Evolutionary conservation across 2,329 filamentous ascomycete species (phyloP).

Genomic region (Aspergillus aculeatinus): DNA sequence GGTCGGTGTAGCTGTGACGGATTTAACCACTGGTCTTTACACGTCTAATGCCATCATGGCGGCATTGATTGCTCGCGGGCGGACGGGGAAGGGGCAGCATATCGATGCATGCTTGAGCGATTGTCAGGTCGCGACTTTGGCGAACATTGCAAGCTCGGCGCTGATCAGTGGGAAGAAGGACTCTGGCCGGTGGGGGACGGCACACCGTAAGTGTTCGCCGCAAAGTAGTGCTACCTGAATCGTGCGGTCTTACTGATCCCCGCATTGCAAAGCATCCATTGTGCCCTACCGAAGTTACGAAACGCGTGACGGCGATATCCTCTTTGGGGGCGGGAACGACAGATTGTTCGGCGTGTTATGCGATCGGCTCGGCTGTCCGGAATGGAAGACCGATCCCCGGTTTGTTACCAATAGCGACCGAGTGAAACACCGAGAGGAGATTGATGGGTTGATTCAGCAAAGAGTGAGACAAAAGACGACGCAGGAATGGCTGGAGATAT

Average conservation of each 20-base stretch:
- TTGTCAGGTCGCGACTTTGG: conserved; percentile 88
- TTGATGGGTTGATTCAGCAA: conserved; percentile 77
- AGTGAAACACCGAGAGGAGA: conserved; percentile 66
- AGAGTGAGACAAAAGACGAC: conserved; percentile 77
- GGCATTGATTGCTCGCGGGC: conserved; percentile 72
- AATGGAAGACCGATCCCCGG: conserved; percentile 57
- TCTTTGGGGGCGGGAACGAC: conserved; percentile 65
- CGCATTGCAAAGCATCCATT: conserved; percentile 70
- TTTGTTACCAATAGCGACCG: conserved; percentile 61
- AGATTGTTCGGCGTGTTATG: conserved; percentile 61
- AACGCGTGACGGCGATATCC: conserved; percentile 62
- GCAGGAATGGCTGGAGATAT: conserved; percentile 77
- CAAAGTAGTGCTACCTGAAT: not conserved
- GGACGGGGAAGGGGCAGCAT: conserved; percentile 80
- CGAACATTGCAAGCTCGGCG: conserved; percentile 93
- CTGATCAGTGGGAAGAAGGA: conserved; percentile 86
- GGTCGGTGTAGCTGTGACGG: conserved; percentile 94
- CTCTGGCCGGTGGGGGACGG: conserved; percentile 89
- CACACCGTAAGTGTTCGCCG: conserved; percentile 66
- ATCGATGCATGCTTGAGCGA: conserved; percentile 90
- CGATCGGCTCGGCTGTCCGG: conserved; percentile 55
- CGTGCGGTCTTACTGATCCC: conserved; percentile 10
- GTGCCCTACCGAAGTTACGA: conserved; percentile 88
- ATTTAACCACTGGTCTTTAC: conserved; percentile 92
- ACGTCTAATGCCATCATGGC: conserved; percentile 96